Percentiles rank a stretch among this genome's conserved stretches.
phyloP scores from a whole-genome alignment of 2,329 filamentous ascomycete genomes.

The Nemania serpens region DNA sequence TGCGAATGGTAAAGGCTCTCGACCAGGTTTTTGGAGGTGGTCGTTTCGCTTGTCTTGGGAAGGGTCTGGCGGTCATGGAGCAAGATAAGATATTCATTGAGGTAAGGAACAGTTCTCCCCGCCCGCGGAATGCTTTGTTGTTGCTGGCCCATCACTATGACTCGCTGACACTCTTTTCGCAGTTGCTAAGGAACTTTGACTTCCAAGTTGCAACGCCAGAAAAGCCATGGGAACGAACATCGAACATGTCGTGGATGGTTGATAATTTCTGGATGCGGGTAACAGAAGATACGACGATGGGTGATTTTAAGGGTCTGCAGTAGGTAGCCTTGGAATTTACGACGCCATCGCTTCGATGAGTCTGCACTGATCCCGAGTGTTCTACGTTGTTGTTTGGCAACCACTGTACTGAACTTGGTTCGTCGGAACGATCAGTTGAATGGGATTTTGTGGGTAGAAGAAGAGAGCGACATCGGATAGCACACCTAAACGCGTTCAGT shows the following conservation, averaged over 20 bases:
- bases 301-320: too few relatives aligned
- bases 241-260: constrained; percentile 25
- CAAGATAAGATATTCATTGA: constrained; percentile 25
- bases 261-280: constrained; percentile 29
- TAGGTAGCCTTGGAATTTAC: too few relatives aligned
- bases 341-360: too few relatives aligned
- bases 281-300: constrained; percentile 24
- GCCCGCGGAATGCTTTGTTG: not conserved
- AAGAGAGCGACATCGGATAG: too few relatives aligned
- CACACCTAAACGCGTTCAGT: too few relatives aligned
- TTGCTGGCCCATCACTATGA: not conserved
- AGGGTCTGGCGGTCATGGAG: constrained; percentile 9
- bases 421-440: too few relatives aligned
- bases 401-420: too few relatives aligned
- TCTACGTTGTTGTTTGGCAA: too few relatives aligned
- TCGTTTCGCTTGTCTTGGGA: constrained; percentile 21
- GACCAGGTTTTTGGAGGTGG: constrained; percentile 21
- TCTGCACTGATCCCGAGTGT: too few relatives aligned
- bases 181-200: constrained; percentile 34
- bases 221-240: constrained; percentile 27
- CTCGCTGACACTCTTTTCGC: not conserved
- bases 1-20: constrained; percentile 15
- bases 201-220: constrained; percentile 32
- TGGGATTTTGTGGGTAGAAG: too few relatives aligned
- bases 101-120: not conserved